phyloP scores from a whole-genome alignment of 371 early-diverging fungal species.

The Mucor piriformis region DNA sequence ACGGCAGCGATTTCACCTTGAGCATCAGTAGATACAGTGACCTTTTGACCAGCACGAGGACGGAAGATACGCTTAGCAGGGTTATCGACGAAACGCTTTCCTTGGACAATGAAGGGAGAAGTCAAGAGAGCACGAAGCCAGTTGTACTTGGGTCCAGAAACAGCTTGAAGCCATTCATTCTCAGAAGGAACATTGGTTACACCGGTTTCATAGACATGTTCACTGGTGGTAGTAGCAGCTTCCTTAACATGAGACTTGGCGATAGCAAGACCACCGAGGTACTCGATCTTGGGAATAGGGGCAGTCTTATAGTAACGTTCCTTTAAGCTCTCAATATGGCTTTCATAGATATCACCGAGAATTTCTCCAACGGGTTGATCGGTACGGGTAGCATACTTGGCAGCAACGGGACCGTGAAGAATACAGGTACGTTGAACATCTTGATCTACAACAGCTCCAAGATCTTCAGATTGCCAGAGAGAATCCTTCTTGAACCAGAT shows the following conservation, averaged over 20 bases:
- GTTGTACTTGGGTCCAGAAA: conserved; percentile 71
- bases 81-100: conserved; percentile 76
- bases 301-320: conserved; percentile 74
- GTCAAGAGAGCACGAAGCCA: conserved; percentile 92
- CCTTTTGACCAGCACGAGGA: conserved; percentile 83
- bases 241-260: conserved; percentile 18
- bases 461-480: conserved; percentile 94
- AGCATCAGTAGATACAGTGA: conserved; percentile 61
- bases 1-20: conserved; percentile 45
- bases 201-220: conserved; percentile 62
- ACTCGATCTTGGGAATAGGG: conserved; percentile 82
- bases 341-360: conserved; percentile 84
- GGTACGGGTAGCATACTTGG: conserved; percentile 71
- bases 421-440: conserved; percentile 94
- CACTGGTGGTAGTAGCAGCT: conserved; percentile 32
- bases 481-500: conserved; percentile 97
- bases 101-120: conserved; percentile 82
- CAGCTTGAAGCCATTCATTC: conserved; percentile 74
- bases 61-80: conserved; percentile 78
- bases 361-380: conserved; percentile 93
- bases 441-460: conserved; percentile 88
- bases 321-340: conserved; percentile 80
- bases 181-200: conserved; percentile 64
- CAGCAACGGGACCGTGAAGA: conserved; percentile 94
- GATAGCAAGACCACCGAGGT: conserved; percentile 72